Base-by-base conservation (phyloP, 768 basidiomycete genomes). In the Floccularia luteovirens region DNA sequence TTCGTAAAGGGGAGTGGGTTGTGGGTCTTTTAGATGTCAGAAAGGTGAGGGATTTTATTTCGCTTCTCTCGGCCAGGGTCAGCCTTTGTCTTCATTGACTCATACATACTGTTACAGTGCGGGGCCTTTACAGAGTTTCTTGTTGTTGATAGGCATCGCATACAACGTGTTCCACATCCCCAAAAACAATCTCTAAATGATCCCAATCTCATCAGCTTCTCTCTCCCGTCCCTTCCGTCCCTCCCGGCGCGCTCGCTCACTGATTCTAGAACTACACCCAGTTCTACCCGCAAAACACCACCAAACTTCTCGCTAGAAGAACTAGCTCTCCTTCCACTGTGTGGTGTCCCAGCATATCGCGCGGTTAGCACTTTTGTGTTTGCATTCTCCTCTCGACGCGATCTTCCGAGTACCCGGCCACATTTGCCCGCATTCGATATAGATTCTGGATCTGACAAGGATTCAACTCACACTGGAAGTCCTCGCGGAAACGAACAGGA, bases 51-150 rank as follows among this genome's bases (percentile, higher is more conserved):
- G 27, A 8, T 34, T 31, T 39, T 35, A 28, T 36, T 47, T 42
- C 14, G 11, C 25, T 23, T 27, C 17, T 39, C n/a, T n/a, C n/a
- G n/a, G n/a, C n/a, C n/a, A n/a, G n/a, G n/a, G n/a, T n/a, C n/a
- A n/a, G n/a, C n/a, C n/a, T n/a, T n/a, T 28, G 27, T 8, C 27
- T 8, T 39, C 20, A 20, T 31, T 25, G n/a, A 33, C 48, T 55
- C 27, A 50, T 44, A 28, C 36, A 25, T 13, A 19, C 44, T 36
- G n/a, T 8, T 25, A 16, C 47, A 91, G 88, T 82, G 77, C 48
- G 91, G 92, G 36, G 87, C 87, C 4, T 70, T 94, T 16, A 72
- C 88, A n/a, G 89, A 96, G 60, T 94, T 90, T 63, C 75, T 94
- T 44, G 67, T 88, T 19, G 72, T 82, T 17, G 89, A 94, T 53